Evolutionary conservation across 495 filamentous ascomycete species (phyloP).

Genomic region (Penicillium ochrochloron): DNA sequence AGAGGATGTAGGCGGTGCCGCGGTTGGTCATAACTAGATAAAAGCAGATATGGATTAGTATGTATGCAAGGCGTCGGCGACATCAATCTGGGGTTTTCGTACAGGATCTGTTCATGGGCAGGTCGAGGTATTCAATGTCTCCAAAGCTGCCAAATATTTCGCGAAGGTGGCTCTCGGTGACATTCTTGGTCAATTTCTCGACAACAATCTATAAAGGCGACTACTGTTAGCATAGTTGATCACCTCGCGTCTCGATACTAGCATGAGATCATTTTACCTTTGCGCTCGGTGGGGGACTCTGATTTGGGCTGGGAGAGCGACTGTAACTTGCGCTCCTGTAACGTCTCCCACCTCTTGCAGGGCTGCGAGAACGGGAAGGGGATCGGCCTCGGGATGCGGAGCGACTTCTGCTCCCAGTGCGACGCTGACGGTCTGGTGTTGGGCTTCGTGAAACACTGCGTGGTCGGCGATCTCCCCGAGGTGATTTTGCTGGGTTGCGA

Average conservation of each 20-base stretch:
- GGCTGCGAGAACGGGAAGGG: slow-evolving; percentile 40
- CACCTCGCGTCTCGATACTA: neutral
- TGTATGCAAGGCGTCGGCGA: neutral
- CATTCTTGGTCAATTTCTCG: slow-evolving; percentile 95
- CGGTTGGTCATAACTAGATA: slow-evolving; percentile 81
- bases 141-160: slow-evolving; percentile 95
- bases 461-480: slow-evolving; percentile 46
- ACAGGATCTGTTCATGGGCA: slow-evolving; percentile 90
- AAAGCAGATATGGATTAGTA: neutral
- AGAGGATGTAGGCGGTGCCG: slow-evolving; percentile 93
- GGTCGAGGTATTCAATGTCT: slow-evolving; percentile 79
- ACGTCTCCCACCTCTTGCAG: slow-evolving; percentile 41
- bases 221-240: neutral
- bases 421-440: slow-evolving; percentile 36
- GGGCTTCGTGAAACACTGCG: slow-evolving; percentile 43
- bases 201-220: slow-evolving; percentile 77
- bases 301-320: slow-evolving; percentile 51
- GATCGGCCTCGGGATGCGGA: slow-evolving; percentile 44
- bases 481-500: slow-evolving; percentile 46
- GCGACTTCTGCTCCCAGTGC: slow-evolving; percentile 33
- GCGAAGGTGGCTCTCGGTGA: slow-evolving; percentile 81
- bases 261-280: slow-evolving; percentile 49
- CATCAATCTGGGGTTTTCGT: slow-evolving; percentile 30
- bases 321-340: slow-evolving; percentile 52
- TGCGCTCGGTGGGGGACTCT: slow-evolving; percentile 55